Evolutionary conservation across 176 grass and related monocot species (phyloP), one percentile per base, ranked within the genome.

Genomic region (Oryza nivara): DNA sequence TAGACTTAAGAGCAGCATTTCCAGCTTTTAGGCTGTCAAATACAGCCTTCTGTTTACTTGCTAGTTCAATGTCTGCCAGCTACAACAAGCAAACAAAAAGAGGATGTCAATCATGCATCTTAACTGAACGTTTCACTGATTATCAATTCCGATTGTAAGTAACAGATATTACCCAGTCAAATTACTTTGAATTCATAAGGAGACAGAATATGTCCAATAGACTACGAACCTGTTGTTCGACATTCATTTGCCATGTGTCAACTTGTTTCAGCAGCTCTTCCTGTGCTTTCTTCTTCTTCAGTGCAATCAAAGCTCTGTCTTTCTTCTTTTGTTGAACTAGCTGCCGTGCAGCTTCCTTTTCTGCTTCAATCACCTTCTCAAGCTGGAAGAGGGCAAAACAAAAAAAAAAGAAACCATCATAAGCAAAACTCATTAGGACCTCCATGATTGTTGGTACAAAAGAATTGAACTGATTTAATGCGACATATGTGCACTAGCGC

Each of bases 231-330:
- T 96, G 93, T 52, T 96, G 89, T 72, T 99, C 96, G 73, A 99
- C 93, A 89, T 96, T 99, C 80, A 96, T 91, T 91, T 94, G 86
- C 91, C 91, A 99, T 87, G 83, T 86, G 90, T 99, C 93, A 86
- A 94, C 96, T 86, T 96, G 90, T 86, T 94, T 99, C 63, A 96
- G 58, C 12, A 96, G 72, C 70, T 96, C 97, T 88, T 94, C 96
- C 83, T 96, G 96, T 51, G 92, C 64, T 88, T 98, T 98, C 79
- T 99, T 96, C 89, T 99, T 99, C 86, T 92, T 99, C 68, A 99
- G 83, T 41, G 93, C 92, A 86, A 99, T 94, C 81, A 99, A 92
- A 74, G 96, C 96, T 87, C 96, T 92, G 36, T 96, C 96, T 82
- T 86, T 96, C 77, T 92, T 96, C 79, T 92, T 99, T 73, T 92